Evolutionary conservation across 352 stramenopile species (phyloP).

Genomic region (Pythium phragmiticola): DNA sequence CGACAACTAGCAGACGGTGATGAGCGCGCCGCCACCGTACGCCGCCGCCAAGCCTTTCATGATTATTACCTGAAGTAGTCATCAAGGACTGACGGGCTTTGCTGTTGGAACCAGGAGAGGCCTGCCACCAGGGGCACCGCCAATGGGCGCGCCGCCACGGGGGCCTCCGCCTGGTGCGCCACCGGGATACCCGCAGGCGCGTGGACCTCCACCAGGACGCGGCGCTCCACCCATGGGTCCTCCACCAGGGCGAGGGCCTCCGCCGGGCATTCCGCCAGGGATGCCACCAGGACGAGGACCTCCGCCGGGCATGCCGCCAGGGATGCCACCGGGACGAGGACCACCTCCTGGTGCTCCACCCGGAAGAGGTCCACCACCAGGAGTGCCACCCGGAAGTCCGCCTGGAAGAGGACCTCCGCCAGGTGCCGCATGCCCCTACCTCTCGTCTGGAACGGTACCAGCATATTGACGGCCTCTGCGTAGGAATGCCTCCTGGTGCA

Average conservation of each 20-base stretch:
- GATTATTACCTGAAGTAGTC: background rate
- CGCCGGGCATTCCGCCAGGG: constrained; percentile 5
- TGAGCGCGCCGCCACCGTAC: constrained; percentile 24
- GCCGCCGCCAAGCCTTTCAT: constrained; percentile 7
- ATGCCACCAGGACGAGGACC: constrained; percentile 24
- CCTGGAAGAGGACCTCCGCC: constrained; percentile 8
- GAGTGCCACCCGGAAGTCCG: constrained; percentile 26
- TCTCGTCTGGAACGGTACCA: background rate
- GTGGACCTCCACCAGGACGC: constrained; percentile 48
- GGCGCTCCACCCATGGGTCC: constrained; percentile 34
- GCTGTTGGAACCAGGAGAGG: constrained; percentile 25
- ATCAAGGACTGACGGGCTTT: background rate
- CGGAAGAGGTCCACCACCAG: constrained; percentile 31
- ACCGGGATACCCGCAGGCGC: constrained; percentile 48
- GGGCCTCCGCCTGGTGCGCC: constrained; percentile 31
- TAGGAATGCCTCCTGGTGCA: constrained; percentile 10
- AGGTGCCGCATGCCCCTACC: background rate
- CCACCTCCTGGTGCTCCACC: constrained; percentile 22
- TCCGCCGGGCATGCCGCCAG: constrained; percentile 28
- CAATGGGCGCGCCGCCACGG: constrained; percentile 31
- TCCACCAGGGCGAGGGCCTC: constrained; percentile 8
- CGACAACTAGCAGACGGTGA: background rate
- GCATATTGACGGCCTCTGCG: background rate
- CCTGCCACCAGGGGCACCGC: constrained; percentile 32
- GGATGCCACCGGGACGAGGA: constrained; percentile 16